Evolutionary conservation across 2,329 filamentous ascomycete genomes (phyloP).

Genomic region (Trichophyton verrucosum): DNA sequence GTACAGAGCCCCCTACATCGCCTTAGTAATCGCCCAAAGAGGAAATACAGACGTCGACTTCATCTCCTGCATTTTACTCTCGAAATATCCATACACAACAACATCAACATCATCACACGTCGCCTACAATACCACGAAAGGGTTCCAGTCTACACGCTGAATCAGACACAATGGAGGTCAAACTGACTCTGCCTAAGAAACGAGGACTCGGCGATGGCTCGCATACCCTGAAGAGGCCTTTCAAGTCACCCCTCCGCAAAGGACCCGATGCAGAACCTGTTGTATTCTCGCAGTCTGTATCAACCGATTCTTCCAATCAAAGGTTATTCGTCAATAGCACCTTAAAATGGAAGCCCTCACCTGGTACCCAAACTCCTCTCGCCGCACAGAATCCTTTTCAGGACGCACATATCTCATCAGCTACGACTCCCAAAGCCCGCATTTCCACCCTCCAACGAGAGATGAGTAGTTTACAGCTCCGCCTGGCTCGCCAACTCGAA

Average conservation of each 20-base stretch:
- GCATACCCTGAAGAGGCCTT: slow-evolving; percentile 54
- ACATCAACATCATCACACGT: background rate
- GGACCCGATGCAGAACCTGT: background rate
- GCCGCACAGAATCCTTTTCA: background rate
- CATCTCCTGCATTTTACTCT: background rate
- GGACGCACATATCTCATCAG: background rate
- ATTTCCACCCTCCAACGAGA: slow-evolving; percentile 26
- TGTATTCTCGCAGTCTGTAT: background rate
- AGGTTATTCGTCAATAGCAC: too few relatives aligned
- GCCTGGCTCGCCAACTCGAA: slow-evolving; percentile 21
- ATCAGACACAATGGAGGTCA: background rate
- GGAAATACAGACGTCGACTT: background rate
- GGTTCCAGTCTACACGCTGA: background rate
- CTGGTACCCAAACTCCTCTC: background rate
- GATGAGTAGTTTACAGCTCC: slow-evolving; percentile 23
- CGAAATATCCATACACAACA: background rate
- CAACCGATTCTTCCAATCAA: background rate
- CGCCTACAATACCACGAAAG: background rate
- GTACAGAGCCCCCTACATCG: slow-evolving; percentile 3
- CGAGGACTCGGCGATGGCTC: slow-evolving; percentile 48
- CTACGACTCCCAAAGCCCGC: slow-evolving; percentile 8
- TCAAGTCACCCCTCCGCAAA: slow-evolving; percentile 53
- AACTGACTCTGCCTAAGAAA: slow-evolving; percentile 38
- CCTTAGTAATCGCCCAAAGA: slow-evolving; percentile 4
- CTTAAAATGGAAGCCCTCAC: background rate